phyloP scores from a whole-genome alignment of 306 rosid genomes.

The Luffa aegyptiaca region DNA sequence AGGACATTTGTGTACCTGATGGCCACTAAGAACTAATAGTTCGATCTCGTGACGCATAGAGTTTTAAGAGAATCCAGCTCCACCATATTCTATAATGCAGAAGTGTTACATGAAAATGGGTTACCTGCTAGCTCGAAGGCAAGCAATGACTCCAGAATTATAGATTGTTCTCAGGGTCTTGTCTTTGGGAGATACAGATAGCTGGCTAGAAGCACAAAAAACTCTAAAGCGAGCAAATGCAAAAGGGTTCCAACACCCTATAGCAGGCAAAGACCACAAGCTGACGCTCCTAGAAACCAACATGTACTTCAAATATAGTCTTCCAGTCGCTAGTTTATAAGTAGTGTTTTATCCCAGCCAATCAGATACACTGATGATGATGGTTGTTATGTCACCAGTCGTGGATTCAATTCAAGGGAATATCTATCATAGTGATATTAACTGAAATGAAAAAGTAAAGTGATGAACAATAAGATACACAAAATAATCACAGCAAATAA shows the following conservation, averaged over 20 bases:
- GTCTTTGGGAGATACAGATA: constrained; percentile 30
- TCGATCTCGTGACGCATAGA: neutral
- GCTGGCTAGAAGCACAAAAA: constrained; percentile 27
- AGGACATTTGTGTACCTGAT: neutral
- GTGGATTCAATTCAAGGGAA: neutral
- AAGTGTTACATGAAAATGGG: neutral
- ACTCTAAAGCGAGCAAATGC: constrained; percentile 10
- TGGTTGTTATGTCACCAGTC: neutral
- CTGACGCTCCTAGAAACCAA: constrained; percentile 10
- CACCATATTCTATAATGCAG: neutral
- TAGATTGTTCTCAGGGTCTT: constrained; percentile 38
- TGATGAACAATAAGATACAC: neutral
- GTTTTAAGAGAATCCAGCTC: neutral
- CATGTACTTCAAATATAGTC: neutral
- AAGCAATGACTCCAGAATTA: constrained; percentile 77
- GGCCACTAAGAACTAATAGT: neutral
- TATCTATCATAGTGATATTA: neutral
- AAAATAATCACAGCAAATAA: neutral
- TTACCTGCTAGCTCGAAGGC: constrained; percentile 78
- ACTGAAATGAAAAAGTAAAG: neutral
- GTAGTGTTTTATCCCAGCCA: neutral
- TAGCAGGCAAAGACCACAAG: constrained; percentile 17
- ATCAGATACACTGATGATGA: neutral
- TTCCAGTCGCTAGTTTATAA: neutral
- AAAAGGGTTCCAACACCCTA: constrained; percentile 3